A percentile compares a stretch with the other conserved stretches of the same genome.
Evolutionary conservation across 2,329 filamentous ascomycete species (phyloP).

Genomic region (Juglanconis juglandina): DNA sequence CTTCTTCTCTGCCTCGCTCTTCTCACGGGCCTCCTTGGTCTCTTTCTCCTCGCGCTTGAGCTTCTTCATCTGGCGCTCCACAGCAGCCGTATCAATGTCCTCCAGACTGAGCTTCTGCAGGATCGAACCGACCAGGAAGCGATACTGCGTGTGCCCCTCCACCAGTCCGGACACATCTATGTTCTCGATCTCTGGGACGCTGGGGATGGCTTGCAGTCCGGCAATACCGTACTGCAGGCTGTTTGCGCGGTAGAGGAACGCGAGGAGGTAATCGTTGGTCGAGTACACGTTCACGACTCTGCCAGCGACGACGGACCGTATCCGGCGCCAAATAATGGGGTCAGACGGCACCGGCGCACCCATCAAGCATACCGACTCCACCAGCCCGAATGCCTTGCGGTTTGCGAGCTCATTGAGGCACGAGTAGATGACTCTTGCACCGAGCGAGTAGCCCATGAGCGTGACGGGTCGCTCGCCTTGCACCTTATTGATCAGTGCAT

Average conservation of each 20-base stretch:
- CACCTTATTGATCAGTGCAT: slow-evolving; percentile 76
- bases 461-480: slow-evolving; percentile 81
- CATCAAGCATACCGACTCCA: slow-evolving; percentile 81
- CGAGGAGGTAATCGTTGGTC: slow-evolving; percentile 81
- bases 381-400: slow-evolving; percentile 74
- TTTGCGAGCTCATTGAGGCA: slow-evolving; percentile 76
- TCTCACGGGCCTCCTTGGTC: slow-evolving; percentile 11
- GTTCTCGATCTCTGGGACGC: slow-evolving; percentile 63
- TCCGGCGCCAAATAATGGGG: slow-evolving; percentile 67
- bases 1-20: slow-evolving; percentile 11
- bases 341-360: slow-evolving; percentile 76
- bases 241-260: slow-evolving; percentile 80
- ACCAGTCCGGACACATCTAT: slow-evolving; percentile 51
- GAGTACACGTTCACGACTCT: slow-evolving; percentile 86
- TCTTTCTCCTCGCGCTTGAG: slow-evolving; percentile 17
- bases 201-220: slow-evolving; percentile 70
- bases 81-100: slow-evolving; percentile 11
- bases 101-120: slow-evolving; percentile 26
- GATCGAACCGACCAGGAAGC: slow-evolving; percentile 47
- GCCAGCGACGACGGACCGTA: slow-evolving; percentile 76
- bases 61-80: slow-evolving; percentile 16
- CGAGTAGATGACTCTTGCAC: slow-evolving; percentile 76
- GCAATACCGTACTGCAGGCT: slow-evolving; percentile 80
- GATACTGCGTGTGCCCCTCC: slow-evolving; percentile 35
- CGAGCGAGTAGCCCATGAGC: slow-evolving; percentile 77